Conservation (phyloP, 257 asterid species). For the Primulina tabacum region DNA sequence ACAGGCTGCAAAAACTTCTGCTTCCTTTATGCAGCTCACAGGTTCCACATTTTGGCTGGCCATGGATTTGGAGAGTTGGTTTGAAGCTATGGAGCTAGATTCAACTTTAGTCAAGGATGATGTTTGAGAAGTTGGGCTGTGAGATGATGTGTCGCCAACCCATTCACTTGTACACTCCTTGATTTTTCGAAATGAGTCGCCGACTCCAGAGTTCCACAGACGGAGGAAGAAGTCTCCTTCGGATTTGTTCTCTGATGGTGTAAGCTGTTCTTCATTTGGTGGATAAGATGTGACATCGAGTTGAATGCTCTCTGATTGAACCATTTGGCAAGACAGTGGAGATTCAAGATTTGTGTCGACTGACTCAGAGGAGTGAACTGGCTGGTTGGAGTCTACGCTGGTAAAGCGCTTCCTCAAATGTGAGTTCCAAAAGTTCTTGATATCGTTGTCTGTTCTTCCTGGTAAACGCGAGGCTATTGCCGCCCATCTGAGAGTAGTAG, state of each 20-base stretch:
- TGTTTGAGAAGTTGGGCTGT: constrained; percentile 43
- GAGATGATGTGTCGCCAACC: constrained; percentile 24
- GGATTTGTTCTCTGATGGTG: constrained; percentile 9
- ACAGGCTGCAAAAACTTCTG: constrained; percentile 24
- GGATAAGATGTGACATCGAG: constrained; percentile 39
- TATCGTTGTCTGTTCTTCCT: constrained; percentile 70
- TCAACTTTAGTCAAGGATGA: constrained; percentile 47
- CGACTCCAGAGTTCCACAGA: constrained; percentile 61
- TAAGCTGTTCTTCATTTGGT: constrained; percentile 25
- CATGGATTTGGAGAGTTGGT: constrained; percentile 22
- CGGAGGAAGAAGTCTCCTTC: constrained; percentile 50
- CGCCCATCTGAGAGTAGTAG: constrained; percentile 52
- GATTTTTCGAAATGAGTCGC: constrained; percentile 46
- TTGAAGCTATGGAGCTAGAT: constrained; percentile 32
- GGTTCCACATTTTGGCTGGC: constrained; percentile 19
- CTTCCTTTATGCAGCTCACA: constrained; percentile 27
- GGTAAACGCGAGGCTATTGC: constrained; percentile 59
- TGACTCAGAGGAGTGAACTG: constrained; percentile 31
- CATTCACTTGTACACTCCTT: constrained; percentile 24
- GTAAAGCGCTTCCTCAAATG: constrained; percentile 50
- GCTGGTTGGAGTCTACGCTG: constrained; percentile 20
- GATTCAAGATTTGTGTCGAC: constrained; percentile 22
- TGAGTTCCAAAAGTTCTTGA: constrained; percentile 80
- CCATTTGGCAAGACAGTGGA: constrained; percentile 32
- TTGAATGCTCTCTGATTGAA: constrained; percentile 41